A percentile compares a stretch with the other conserved stretches of the same genome.
Conservation (phyloP, 139 green algal species). For the Diplosphaera chodatii region DNA sequence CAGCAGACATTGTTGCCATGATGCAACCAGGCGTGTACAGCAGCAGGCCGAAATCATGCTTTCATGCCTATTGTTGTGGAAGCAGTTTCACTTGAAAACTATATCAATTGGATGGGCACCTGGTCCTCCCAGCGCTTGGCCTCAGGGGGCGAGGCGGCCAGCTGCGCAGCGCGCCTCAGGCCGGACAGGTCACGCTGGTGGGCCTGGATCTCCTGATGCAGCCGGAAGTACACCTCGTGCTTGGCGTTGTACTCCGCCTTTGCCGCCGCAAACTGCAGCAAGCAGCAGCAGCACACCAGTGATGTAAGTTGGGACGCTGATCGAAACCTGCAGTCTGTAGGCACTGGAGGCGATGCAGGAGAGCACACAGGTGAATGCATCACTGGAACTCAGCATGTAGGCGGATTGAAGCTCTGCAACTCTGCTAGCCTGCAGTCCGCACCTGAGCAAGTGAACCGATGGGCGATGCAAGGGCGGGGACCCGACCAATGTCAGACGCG, state of each 20-base stretch:
- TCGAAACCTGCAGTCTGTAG: background rate
- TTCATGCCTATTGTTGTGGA: too few species aligned
- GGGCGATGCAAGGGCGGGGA: background rate
- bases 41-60: too few species aligned
- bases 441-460: slow-evolving; percentile 1
- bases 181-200: background rate
- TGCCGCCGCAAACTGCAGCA: background rate
- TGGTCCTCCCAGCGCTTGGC: background rate
- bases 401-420: too few species aligned
- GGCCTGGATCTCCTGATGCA: slow-evolving; percentile 6
- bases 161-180: background rate
- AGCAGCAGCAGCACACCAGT: too few species aligned
- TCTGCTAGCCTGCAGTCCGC: too few species aligned
- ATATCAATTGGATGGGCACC: background rate
- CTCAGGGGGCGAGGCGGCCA: background rate
- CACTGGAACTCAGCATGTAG: background rate
- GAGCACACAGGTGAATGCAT: too few species aligned
- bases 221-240: background rate
- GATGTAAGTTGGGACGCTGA: background rate
- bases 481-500: slow-evolving; percentile 4
- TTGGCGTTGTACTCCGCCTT: slow-evolving; percentile 4
- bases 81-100: too few species aligned
- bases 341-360: too few species aligned
- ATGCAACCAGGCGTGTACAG: too few species aligned
- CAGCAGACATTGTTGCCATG: too few species aligned